Evolutionary conservation across 202 grass and related monocot species (phyloP).

Genomic region (Setaria viridis): DNA sequence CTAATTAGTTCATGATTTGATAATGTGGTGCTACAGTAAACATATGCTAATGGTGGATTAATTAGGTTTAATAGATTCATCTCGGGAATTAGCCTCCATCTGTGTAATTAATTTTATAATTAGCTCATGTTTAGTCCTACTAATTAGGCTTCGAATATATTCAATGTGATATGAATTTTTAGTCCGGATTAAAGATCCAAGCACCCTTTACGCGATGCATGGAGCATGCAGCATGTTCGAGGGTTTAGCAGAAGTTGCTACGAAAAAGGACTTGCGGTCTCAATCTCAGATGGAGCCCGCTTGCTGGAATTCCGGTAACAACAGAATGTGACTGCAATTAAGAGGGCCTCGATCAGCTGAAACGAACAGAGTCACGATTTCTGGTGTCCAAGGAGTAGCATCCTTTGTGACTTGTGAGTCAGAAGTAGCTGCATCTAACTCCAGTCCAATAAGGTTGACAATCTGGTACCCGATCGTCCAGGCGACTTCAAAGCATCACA

Average conservation of each 20-base stretch:
- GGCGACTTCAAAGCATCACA: constrained; percentile 21
- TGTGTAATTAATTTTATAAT: no score
- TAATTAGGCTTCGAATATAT: no score
- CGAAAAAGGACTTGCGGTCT: neutral
- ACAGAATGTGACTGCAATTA: neutral
- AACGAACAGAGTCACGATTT: neutral
- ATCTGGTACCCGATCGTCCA: neutral
- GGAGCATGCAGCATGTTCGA: neutral
- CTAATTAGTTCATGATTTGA: no score
- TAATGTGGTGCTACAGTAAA: no score
- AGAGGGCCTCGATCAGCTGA: neutral
- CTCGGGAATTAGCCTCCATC: no score
- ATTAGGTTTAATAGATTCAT: no score
- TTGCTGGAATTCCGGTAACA: neutral
- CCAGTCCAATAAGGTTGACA: neutral
- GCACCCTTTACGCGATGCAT: neutral
- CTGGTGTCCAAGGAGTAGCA: neutral
- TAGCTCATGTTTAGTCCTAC: no score
- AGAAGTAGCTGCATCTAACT: neutral
- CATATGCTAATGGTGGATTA: no score
- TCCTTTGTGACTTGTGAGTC: neutral
- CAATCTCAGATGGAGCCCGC: neutral
- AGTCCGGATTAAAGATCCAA: neutral
- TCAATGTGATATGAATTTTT: no score
- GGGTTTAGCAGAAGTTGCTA: neutral